Evolutionary conservation across 148 eudicot species (phyloP), one percentile per base, ranked within the genome.

Genomic region (Amaranthus cruentus): DNA sequence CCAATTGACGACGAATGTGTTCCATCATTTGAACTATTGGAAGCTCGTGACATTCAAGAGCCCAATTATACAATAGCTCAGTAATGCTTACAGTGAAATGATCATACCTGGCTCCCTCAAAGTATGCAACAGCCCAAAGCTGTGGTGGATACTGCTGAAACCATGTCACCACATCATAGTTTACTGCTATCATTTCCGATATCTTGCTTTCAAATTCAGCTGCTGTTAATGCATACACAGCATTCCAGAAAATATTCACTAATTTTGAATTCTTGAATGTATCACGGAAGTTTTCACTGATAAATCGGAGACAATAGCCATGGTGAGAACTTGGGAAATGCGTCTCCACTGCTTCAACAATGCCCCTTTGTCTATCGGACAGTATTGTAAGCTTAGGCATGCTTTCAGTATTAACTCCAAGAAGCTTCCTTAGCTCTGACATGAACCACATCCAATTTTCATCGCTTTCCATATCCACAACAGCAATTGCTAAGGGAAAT

Each of bases 381-480:
- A 95, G 81, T 79, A 95, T 81, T 18, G 99, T 91, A 47, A 95
- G 90, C 82, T 96, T 85, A 53, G 99, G 99, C 99, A 95, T 90
- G 69, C 78, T 88, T 59, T 93, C 99, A 11, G 99, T 92, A 63
- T 90, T 90, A n/a, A 88, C 79, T 12, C 96, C 99, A 46, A 95
- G 85, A 83, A 95, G 97, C 82, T 92, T 95, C 62, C 97, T 85
- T 71, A 95, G 62, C 75, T 95, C 99, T 43, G 99, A 95, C 85
- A 95, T 82, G 78, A 95, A 95, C 99, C 99, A 95, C 91, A 90
- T 92, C 99, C 98, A 95, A 76, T 90, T 95, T 75, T 95, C 96
- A 72, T 95, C 92, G 58, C 90, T 90, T 66, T 95, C 99, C 28
- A 76, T 84, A 80, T 95, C 97, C 62, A 95, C 99, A 69, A 95